phyloP scores from a whole-genome alignment of 1,139 yeast genomes.

The Suhomyces wounanorum region DNA sequence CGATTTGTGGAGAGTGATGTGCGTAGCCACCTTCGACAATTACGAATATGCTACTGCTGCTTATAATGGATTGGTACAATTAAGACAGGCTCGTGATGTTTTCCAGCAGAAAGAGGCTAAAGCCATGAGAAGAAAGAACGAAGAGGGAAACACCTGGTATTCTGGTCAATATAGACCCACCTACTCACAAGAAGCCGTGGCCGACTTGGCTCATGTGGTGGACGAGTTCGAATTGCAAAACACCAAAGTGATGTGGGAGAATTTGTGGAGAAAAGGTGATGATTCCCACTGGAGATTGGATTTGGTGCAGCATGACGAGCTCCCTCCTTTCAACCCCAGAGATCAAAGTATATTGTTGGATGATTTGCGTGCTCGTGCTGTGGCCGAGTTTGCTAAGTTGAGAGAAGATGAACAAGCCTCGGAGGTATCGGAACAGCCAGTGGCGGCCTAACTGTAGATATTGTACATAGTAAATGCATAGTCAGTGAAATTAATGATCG shows the following conservation, averaged over 20 bases:
- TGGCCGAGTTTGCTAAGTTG: conserved; percentile 34
- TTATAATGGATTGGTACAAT: conserved; percentile 70
- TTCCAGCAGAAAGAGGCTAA: conserved; percentile 60
- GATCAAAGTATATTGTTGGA: conserved; percentile 66
- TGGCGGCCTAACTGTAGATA: conserved; percentile 14
- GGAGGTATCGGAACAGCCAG: conserved; percentile 10
- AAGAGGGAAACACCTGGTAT: conserved; percentile 81
- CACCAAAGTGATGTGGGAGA: conserved; percentile 75
- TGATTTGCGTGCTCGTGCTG: conserved; percentile 50
- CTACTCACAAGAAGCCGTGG: conserved; percentile 87
- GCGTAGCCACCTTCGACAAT: conserved; percentile 70
- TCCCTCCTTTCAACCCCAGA: conserved; percentile 65
- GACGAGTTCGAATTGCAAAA: conserved; percentile 57
- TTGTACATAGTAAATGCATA: conserved; percentile 17
- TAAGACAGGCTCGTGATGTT: conserved; percentile 72
- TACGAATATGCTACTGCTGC: conserved; percentile 73
- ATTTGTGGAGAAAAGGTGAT: conserved; percentile 83
- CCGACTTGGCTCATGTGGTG: conserved; percentile 74
- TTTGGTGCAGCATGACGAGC: conserved; percentile 56
- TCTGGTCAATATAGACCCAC: conserved; percentile 89
- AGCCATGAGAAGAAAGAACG: conserved; percentile 68
- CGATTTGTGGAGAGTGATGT: conserved; percentile 91
- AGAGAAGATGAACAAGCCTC: conserved; percentile 18
- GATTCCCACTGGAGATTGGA: conserved; percentile 61
- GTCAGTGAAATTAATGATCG: neutral